A percentile compares a stretch with the other conserved stretches of the same genome.
Evolutionary conservation across 2,329 filamentous ascomycete species (phyloP).

Genomic region (Alternaria rosae): DNA sequence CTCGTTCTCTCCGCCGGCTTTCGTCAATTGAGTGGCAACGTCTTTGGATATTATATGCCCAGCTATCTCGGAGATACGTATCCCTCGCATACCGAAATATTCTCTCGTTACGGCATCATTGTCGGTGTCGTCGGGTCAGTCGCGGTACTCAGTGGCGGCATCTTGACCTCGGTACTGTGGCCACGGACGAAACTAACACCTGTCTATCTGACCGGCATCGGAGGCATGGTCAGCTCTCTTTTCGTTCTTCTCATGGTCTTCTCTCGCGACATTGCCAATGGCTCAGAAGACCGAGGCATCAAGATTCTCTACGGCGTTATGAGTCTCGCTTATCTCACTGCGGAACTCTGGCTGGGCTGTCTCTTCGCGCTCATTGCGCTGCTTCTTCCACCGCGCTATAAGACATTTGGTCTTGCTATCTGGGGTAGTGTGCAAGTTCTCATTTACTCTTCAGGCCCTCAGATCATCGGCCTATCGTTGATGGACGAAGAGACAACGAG

Average conservation of each 20-base stretch:
- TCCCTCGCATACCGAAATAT: neutral
- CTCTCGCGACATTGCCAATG: neutral
- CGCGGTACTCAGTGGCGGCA: neutral
- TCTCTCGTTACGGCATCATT: neutral
- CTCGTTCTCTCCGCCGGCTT: neutral
- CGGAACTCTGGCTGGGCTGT: neutral
- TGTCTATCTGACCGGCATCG: neutral
- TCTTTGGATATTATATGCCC: neutral
- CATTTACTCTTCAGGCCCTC: neutral
- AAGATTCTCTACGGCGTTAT: neutral
- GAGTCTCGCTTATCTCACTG: neutral
- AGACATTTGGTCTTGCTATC: neutral
- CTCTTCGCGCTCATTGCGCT: neutral
- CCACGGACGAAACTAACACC: neutral
- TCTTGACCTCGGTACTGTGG: neutral
- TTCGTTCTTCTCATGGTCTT: constrained; percentile 1
- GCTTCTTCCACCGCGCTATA: neutral
- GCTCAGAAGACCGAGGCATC: neutral
- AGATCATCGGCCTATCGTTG: neutral
- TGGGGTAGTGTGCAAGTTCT: constrained; percentile 1
- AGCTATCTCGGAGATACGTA: neutral
- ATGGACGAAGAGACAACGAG: neutral
- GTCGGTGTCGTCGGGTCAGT: neutral
- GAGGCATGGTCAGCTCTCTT: neutral
- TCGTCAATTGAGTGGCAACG: neutral